Evolutionary conservation across 352 stramenopile genomes (phyloP).

Genomic region (Phytophthora macrochlamydospora): DNA sequence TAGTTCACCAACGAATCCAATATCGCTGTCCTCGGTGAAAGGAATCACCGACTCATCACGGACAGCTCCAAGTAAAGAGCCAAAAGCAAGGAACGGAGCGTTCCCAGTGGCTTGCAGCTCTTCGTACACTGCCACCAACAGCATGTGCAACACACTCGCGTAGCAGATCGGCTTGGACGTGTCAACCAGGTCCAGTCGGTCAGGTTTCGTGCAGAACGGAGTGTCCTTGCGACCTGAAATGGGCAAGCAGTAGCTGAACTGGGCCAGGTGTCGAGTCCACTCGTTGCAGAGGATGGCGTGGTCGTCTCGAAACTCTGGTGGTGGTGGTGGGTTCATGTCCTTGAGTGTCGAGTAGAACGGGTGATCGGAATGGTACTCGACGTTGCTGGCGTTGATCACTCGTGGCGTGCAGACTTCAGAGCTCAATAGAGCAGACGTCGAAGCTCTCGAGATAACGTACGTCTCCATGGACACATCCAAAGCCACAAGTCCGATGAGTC

Average conservation of each 20-base stretch:
- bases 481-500: conserved; percentile 8
- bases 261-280: background rate
- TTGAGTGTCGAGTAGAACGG: conserved; percentile 21
- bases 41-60: conserved; percentile 48
- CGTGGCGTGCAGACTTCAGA: conserved; percentile 7
- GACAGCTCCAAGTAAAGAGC: conserved; percentile 51
- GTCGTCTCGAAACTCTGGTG: conserved; percentile 29
- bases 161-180: conserved; percentile 39
- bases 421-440: no score
- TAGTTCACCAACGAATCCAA: conserved; percentile 34
- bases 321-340: background rate
- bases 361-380: conserved; percentile 20
- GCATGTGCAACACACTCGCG: conserved; percentile 54
- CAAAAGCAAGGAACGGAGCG: conserved; percentile 39
- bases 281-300: conserved; percentile 23
- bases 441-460: conserved; percentile 3
- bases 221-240: conserved; percentile 52
- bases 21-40: conserved; percentile 56
- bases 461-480: conserved; percentile 20
- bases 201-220: conserved; percentile 39
- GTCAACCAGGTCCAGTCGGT: conserved; percentile 55
- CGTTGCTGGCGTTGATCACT: conserved; percentile 12
- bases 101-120: conserved; percentile 31
- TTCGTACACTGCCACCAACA: conserved; percentile 59
- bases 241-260: conserved; percentile 44